A percentile compares a stretch with the other conserved stretches of the same genome.
Conservation (phyloP, 1,284 basidiomycete species). For the Ceratobasidium sp. region DNA sequence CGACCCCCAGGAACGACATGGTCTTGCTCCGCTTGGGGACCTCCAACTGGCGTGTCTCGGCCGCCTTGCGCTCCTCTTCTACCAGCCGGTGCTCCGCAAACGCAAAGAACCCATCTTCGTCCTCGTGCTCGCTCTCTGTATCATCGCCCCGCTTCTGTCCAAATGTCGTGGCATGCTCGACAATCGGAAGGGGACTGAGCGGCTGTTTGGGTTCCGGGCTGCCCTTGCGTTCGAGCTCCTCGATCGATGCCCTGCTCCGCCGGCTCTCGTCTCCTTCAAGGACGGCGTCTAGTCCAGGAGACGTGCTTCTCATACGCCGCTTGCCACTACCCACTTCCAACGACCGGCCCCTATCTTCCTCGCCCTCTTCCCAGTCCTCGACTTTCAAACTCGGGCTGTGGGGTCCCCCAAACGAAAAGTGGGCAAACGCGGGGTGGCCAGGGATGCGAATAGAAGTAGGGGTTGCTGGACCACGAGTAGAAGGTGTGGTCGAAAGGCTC, state of each 20-base stretch:
- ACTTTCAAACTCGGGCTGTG: conserved; percentile 33
- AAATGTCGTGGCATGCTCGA: conserved; percentile 27
- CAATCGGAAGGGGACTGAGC: conserved; percentile 15
- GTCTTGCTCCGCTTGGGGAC: conserved; percentile 42
- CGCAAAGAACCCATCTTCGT: conserved; percentile 36
- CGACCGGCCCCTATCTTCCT: conserved; percentile 32
- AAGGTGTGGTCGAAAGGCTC: conserved; percentile 38
- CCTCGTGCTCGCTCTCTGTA: conserved; percentile 31
- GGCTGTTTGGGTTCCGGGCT: conserved; percentile 5
- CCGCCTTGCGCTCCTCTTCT: conserved; percentile 7
- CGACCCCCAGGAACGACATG: conserved; percentile 36
- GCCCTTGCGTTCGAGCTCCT: neutral
- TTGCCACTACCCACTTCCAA: conserved; percentile 27
- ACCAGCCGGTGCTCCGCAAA: conserved; percentile 37
- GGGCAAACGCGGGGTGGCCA: conserved; percentile 23
- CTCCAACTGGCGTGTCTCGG: conserved; percentile 15
- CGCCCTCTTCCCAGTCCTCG: conserved; percentile 36
- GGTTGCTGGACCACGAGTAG: conserved; percentile 30
- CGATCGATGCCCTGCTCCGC: conserved; percentile 26
- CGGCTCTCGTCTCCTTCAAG: conserved; percentile 38
- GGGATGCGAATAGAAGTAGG: conserved; percentile 34
- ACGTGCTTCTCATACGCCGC: conserved; percentile 36
- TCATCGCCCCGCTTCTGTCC: conserved; percentile 12
- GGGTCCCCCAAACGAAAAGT: conserved; percentile 38
- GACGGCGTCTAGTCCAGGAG: conserved; percentile 28